These are phyloP conservation scores for Cystobasidiopsis lactophilus DNA, from an alignment of 768 basidiomycete species.

Conservation along the genomic window DNA sequence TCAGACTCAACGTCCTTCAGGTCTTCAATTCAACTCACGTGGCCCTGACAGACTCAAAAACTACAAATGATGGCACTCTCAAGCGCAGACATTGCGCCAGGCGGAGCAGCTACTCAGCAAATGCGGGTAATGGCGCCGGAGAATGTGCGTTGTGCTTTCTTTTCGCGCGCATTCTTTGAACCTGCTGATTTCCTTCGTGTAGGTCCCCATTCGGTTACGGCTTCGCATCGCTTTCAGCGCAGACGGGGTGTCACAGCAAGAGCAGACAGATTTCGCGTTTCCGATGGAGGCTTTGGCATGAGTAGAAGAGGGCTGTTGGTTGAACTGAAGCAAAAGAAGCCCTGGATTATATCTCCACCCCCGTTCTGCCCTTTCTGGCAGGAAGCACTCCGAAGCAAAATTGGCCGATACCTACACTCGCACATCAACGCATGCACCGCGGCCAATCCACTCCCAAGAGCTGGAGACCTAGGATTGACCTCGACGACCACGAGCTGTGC, in stretches of 20 bases:
- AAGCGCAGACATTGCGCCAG: slow-evolving; percentile 51
- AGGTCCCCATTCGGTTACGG: slow-evolving; percentile 67
- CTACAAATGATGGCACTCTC: slow-evolving; percentile 97
- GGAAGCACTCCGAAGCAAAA: too few relatives aligned
- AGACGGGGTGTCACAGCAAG: slow-evolving; percentile 49
- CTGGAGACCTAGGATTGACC: too few relatives aligned
- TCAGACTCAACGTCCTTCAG: neutral
- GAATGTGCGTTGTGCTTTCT: neutral
- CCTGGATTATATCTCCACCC: too few relatives aligned
- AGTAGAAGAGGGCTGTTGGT: too few relatives aligned
- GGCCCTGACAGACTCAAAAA: slow-evolving; percentile 55
- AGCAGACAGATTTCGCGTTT: slow-evolving; percentile 70
- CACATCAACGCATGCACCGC: too few relatives aligned
- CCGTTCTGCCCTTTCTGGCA: too few relatives aligned
- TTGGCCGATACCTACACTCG: too few relatives aligned
- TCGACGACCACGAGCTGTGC: too few relatives aligned
- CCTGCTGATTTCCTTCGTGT: slow-evolving; percentile 3
- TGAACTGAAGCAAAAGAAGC: too few relatives aligned
- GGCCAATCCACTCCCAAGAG: too few relatives aligned
- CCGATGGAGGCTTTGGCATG: too few relatives aligned
- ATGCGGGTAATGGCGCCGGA: slow-evolving; percentile 68
- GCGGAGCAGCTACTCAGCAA: slow-evolving; percentile 74
- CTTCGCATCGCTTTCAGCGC: slow-evolving; percentile 60
- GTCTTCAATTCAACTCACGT: neutral
- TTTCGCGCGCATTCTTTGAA: neutral